These are phyloP conservation scores for Pythium guiyangense DNA, from an alignment of 352 stramenopile genomes.

Conservation along the genomic window DNA sequence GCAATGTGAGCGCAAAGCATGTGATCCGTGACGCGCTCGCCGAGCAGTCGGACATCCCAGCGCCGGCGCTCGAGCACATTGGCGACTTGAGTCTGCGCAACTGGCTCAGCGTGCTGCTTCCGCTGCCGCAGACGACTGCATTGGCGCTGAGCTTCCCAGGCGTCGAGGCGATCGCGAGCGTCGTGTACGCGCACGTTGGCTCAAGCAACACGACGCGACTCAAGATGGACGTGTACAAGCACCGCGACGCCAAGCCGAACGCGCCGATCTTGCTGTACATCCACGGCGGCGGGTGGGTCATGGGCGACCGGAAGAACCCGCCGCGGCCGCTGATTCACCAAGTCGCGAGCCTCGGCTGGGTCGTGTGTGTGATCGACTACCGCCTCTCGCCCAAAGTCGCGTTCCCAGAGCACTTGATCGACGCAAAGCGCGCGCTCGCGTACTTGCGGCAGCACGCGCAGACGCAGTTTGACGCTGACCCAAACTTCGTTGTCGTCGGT, in stretches of 20 bases:
- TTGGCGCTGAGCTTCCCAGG: slow-evolving; percentile 39
- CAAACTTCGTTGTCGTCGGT: slow-evolving; percentile 52
- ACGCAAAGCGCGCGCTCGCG: slow-evolving; percentile 56
- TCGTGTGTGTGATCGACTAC: slow-evolving; percentile 73
- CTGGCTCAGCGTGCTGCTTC: slow-evolving; percentile 50
- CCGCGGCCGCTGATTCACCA: slow-evolving; percentile 51
- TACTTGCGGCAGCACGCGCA: slow-evolving; percentile 38
- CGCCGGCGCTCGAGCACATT: slow-evolving; percentile 26
- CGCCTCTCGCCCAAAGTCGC: slow-evolving; percentile 48
- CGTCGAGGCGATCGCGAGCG: slow-evolving; percentile 31
- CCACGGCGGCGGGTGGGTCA: slow-evolving; percentile 62
- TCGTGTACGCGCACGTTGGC: slow-evolving; percentile 52
- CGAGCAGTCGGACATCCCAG: slow-evolving; percentile 26
- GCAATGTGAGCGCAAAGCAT: slow-evolving; percentile 44
- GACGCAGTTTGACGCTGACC: slow-evolving; percentile 29
- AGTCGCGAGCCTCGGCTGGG: slow-evolving; percentile 47
- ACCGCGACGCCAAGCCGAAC: slow-evolving; percentile 28
- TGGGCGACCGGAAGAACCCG: slow-evolving; percentile 44
- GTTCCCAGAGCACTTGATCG: slow-evolving; percentile 60
- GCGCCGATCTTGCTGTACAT: slow-evolving; percentile 66
- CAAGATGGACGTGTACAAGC: slow-evolving; percentile 65
- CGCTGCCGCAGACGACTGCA: slow-evolving; percentile 44
- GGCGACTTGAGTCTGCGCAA: slow-evolving; percentile 36
- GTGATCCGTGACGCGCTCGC: slow-evolving; percentile 31
- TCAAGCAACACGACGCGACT: slow-evolving; percentile 42